Evolutionary conservation across 257 asterid genomes (phyloP), one percentile per base, ranked within the genome.

Genomic region (Nicotiana undulata): DNA sequence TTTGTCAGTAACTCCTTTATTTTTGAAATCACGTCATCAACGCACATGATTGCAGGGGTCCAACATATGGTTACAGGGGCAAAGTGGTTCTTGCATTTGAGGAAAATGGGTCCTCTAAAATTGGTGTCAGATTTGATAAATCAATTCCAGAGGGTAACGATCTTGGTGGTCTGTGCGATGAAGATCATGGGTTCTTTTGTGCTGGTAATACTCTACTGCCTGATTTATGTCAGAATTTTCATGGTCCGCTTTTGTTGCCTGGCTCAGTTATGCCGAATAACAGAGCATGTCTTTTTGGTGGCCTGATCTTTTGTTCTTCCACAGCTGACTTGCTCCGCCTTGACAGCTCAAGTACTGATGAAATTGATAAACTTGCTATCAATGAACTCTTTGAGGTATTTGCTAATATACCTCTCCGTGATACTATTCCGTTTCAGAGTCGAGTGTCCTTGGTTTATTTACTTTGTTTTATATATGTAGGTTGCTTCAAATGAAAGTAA

Each of bases 11-110:
- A 24, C n/a, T 72, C 61, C 61, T 74, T 46, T 49, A 24, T 52
- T 49, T 44, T 49, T 3, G 31, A 63, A 79, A 64, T 64, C 53
- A 12, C 28, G 44, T 17, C 53, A 53, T 24, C 15, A 28, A n/a
- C 32, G 29, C 49, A 40, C 59, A 63, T 79, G 26, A 52, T 56
- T 87, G 83, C 83, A 93, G 98, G 93, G 98, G 98, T 77, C 98
- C 98, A 76, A 29, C 86, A 77, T 86, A 86, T 83, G 94, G 93
- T 77, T 90, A 85, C 88, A 90, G 82, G 84, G 98, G 98, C 84
- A 91, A 91, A 89, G 98, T 94, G 83, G 87, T 93, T 60, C 95
- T 93, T 85, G 87, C 98, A 67, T 94, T 90, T 82, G 98, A 92
- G 88, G 96, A 88, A 82, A 94, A 94, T 86, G 95, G 90, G 77